phyloP scores from a whole-genome alignment of 2,329 filamentous ascomycete genomes.

The Fusarium sp. region DNA sequence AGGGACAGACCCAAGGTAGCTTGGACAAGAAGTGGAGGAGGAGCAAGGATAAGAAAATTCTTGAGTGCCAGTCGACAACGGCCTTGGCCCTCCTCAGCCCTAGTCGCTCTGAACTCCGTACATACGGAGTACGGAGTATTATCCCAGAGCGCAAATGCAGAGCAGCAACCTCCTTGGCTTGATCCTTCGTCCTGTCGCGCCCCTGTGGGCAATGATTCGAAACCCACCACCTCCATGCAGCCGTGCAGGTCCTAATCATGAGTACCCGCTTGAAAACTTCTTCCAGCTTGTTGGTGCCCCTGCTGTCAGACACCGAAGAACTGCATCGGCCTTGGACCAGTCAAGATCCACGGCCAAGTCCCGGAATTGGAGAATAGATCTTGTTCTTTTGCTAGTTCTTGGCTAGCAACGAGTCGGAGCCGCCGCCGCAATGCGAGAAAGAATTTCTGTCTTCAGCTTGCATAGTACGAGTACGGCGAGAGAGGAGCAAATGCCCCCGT shows the following conservation, averaged over 20 bases:
- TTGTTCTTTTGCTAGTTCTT: neutral
- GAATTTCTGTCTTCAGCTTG: neutral
- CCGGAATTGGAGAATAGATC: neutral
- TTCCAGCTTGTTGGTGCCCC: constrained; percentile 4
- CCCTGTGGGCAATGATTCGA: neutral
- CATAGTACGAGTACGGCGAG: constrained; percentile 5
- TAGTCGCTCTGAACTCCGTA: neutral
- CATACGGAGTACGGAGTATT: neutral
- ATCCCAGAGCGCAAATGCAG: neutral
- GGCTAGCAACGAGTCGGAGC: constrained; percentile 1
- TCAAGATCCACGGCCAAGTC: neutral
- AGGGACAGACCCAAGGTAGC: constrained; percentile 8
- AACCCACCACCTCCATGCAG: constrained; percentile 3
- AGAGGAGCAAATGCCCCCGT: neutral
- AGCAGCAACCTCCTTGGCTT: neutral
- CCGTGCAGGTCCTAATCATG: constrained; percentile 1
- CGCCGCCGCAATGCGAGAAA: constrained; percentile 1
- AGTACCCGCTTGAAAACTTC: constrained; percentile 5
- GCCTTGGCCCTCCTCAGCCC: constrained; percentile 8
- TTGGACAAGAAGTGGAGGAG: constrained; percentile 22
- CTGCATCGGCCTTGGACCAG: neutral
- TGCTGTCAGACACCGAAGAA: neutral
- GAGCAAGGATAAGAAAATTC: constrained; percentile 21
- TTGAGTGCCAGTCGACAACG: constrained; percentile 9
- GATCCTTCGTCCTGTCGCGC: neutral